Evolutionary conservation across 805 yeast genomes (phyloP).

Genomic region (Pichia exigua): DNA sequence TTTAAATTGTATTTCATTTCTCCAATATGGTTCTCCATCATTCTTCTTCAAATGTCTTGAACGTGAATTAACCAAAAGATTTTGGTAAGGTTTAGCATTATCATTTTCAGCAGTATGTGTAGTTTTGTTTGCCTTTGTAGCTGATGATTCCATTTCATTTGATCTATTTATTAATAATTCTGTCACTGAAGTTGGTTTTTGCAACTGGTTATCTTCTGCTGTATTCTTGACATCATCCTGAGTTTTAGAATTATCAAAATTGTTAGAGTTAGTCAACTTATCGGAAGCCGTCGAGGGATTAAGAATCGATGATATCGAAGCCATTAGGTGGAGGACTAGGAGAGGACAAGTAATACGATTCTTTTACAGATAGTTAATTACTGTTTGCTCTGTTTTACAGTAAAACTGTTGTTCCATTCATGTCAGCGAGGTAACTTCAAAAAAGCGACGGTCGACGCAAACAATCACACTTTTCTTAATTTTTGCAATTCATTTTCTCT

Average conservation of each 20-base stretch:
- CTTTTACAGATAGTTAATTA: too few relatives aligned
- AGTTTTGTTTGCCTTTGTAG: neutral
- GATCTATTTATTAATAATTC: constrained; percentile 3
- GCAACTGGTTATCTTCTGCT: neutral
- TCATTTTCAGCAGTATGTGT: constrained; percentile 9
- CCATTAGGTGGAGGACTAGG: neutral
- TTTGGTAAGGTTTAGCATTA: constrained; percentile 20
- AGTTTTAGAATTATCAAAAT: neutral
- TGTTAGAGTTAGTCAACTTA: neutral
- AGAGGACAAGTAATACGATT: too few relatives aligned
- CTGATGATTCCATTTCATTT: neutral
- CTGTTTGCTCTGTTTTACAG: too few relatives aligned
- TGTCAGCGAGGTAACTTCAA: neutral
- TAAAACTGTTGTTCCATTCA: neutral
- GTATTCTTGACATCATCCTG: neutral
- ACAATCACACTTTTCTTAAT: neutral
- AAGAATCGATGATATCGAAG: neutral
- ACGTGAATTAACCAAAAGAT: constrained; percentile 25
- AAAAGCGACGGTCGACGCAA: neutral
- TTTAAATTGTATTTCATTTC: constrained; percentile 80
- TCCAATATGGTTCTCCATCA: constrained; percentile 90
- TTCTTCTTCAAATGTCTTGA: constrained; percentile 68
- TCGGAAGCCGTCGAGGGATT: neutral
- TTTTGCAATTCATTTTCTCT: too few relatives aligned
- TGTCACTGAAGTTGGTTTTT: constrained; percentile 1